A percentile compares a stretch with the other conserved stretches of the same genome.
Evolutionary conservation across 1,284 basidiomycete genomes (phyloP).

Genomic region (Rugosomyces carneus): DNA sequence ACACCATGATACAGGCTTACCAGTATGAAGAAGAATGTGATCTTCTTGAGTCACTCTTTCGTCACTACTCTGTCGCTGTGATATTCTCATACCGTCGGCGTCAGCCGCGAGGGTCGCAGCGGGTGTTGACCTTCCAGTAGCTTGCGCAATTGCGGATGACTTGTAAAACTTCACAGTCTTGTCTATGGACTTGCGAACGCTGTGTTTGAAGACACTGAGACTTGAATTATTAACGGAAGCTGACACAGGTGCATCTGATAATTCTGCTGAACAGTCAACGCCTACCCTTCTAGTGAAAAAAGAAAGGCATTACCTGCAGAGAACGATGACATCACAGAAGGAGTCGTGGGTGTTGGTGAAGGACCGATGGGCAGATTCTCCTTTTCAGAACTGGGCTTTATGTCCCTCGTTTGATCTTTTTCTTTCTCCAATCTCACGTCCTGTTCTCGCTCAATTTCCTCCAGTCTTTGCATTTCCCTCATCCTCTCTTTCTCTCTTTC

Average conservation of each 20-base stretch:
- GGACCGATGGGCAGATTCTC: constrained; percentile 24
- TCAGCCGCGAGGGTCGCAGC: constrained; percentile 31
- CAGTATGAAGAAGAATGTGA: constrained; percentile 36
- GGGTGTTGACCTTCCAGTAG: constrained; percentile 37
- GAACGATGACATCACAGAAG: constrained; percentile 26
- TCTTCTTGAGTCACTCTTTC: constrained; percentile 44
- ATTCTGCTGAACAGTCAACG: constrained; percentile 5
- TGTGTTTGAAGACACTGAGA: constrained; percentile 49
- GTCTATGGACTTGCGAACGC: constrained; percentile 61
- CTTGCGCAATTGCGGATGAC: constrained; percentile 42
- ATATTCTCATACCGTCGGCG: constrained; percentile 23
- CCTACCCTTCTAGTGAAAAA: background rate
- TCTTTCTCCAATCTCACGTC: constrained; percentile 35
- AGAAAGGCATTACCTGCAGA: constrained; percentile 22
- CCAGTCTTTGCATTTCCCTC: constrained; percentile 46
- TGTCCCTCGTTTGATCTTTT: constrained; percentile 21
- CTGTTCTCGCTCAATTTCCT: constrained; percentile 42
- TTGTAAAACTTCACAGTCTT: constrained; percentile 52
- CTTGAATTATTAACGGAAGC: constrained; percentile 23
- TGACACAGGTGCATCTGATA: constrained; percentile 12
- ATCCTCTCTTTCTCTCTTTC: constrained; percentile 50
- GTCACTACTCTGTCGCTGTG: constrained; percentile 20
- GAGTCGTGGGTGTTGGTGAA: constrained; percentile 22
- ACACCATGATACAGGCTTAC: constrained; percentile 21
- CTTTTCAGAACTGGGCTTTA: constrained; percentile 19